phyloP scores from a whole-genome alignment of 2,329 filamentous ascomycete genomes.

The Nemania sp. region DNA sequence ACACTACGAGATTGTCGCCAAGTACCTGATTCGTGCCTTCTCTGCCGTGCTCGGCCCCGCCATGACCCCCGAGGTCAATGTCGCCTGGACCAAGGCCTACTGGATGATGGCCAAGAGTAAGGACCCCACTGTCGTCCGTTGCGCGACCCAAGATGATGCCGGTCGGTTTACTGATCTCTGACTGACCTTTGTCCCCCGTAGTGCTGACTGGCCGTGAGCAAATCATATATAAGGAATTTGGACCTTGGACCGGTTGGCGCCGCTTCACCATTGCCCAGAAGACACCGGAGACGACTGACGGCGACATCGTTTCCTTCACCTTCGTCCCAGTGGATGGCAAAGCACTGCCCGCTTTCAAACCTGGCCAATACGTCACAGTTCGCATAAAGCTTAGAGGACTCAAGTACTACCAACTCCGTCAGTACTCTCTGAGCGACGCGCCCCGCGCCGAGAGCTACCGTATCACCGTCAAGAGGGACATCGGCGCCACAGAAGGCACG shows the following conservation, averaged over 20 bases:
- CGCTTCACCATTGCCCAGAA: conserved; percentile 69
- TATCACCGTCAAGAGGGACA: conserved; percentile 72
- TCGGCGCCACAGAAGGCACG: conserved; percentile 49
- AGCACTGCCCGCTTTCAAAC: conserved; percentile 65
- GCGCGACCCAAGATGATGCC: background rate
- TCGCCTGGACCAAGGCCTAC: conserved; percentile 74
- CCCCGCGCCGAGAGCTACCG: conserved; percentile 67
- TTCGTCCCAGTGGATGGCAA: conserved; percentile 65
- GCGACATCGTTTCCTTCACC: conserved; percentile 73
- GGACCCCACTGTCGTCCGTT: background rate
- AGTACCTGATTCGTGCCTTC: conserved; percentile 70
- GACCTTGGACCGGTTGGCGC: conserved; percentile 69
- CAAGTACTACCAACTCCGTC: conserved; percentile 66
- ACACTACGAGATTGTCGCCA: conserved; percentile 72
- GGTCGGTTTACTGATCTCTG: background rate
- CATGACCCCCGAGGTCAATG: conserved; percentile 66
- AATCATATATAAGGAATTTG: conserved; percentile 63
- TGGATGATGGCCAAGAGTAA: conserved; percentile 67
- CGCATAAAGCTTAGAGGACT: conserved; percentile 60
- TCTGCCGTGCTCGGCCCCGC: conserved; percentile 66
- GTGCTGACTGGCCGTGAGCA: conserved; percentile 70
- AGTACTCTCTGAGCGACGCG: conserved; percentile 74
- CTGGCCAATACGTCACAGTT: conserved; percentile 75
- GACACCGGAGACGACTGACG: conserved; percentile 60
- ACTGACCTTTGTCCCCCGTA: background rate